Percentiles rank a stretch among this genome's conserved stretches.
These are phyloP conservation scores for Santalum album DNA, from an alignment of 164 flowering plant genomes.

Conservation along the genomic window DNA sequence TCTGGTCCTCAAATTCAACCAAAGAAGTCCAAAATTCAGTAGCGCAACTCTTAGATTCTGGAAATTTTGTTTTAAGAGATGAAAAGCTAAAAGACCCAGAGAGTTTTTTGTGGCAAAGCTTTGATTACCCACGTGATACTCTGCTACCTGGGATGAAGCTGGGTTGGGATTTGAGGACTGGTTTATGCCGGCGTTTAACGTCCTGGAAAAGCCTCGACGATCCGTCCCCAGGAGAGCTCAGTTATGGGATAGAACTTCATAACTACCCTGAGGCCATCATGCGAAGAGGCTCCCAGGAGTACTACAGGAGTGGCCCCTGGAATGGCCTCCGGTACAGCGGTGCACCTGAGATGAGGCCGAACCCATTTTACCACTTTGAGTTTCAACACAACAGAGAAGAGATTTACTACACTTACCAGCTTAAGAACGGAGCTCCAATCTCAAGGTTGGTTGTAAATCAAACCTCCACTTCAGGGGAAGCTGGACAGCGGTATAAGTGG, in stretches of 20 bases:
- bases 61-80: slow-evolving; percentile 15
- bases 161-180: slow-evolving; percentile 8
- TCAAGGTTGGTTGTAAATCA: not conserved
- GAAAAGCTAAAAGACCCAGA: not conserved
- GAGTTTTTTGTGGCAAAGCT: slow-evolving; percentile 26
- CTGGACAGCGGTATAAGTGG: not conserved
- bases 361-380: not conserved
- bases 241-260: slow-evolving; percentile 3
- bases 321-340: slow-evolving; percentile 2
- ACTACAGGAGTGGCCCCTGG: slow-evolving; percentile 3
- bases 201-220: slow-evolving; percentile 18
- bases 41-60: slow-evolving; percentile 18
- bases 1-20: slow-evolving; percentile 6
- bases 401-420: not conserved
- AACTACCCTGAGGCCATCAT: slow-evolving; percentile 11
- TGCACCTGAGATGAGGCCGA: not conserved
- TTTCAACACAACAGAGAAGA: not conserved
- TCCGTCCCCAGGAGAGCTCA: slow-evolving; percentile 17
- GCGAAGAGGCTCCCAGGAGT: not conserved
- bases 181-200: not conserved
- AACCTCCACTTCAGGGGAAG: not conserved
- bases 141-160: slow-evolving; percentile 18
- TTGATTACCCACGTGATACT: slow-evolving; percentile 23
- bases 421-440: not conserved
- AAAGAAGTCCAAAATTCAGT: slow-evolving; percentile 7